Base-by-base conservation (phyloP, 352 stramenopile species). In the Phytophthora pini region DNA sequence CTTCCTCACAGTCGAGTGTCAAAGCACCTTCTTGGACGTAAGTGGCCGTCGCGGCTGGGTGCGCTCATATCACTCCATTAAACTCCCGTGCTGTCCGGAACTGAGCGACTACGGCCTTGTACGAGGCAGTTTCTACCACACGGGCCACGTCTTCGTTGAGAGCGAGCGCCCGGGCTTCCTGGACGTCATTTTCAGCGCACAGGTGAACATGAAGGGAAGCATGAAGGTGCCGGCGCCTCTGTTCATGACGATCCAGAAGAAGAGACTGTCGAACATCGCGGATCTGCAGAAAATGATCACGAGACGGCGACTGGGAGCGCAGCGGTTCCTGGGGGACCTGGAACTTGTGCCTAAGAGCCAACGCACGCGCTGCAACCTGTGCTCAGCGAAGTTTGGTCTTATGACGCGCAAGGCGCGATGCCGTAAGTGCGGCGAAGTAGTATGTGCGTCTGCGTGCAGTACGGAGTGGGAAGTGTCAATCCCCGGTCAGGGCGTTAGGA, bases 101-200 rank as follows among this genome's bases (percentile, higher is more conserved):
- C 50, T 91, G 57, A 59, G 54, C 51, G 68, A 74, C 32, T 75
- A 85, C 17, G 70, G 53, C 15, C 74, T 88, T 44, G 80, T 93
- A 13, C 79, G 84, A 6, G 84, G 74, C 48, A 89, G 74, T 52
- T 82, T 92, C 46, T 88, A 91, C 72, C 75, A 89, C 61, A 81
- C 84, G 26, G 84, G 84, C 24, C 77, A 89, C 65, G 82, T 93
- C 12, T 89, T 93, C 61, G 65, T 90, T 29, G 84, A 93, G 64
- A 83, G 77, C 38, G 80, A 93, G 10, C 68, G 74, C 3, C 68
- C 70, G 0, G 84, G 84, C 3, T 89, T 78, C 47, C 61, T 93
- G 34, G 79, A 90, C 40, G 77, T 86, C 20, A 90, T 93, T 43
- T 81, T 76, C 57, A 88, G 62, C 29, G 67, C 63, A 27, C 80